Conservation (phyloP, 1,284 basidiomycete species). For the Violaceomyces palustris region DNA sequence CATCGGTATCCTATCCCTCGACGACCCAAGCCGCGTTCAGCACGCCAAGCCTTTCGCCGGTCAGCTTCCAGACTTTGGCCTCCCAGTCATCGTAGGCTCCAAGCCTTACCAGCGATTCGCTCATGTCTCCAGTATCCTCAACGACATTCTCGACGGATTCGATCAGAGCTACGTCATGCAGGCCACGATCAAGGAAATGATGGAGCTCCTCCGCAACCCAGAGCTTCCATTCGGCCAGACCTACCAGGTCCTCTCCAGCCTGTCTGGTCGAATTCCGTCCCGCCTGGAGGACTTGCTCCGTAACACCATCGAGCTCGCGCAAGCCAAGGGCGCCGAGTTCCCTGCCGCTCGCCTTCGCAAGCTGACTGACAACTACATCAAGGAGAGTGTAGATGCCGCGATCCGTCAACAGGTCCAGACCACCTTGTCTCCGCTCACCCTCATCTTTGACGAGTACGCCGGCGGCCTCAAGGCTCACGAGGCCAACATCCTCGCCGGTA, state of each 20-base stretch:
- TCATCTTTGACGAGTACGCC: slow-evolving; percentile 75
- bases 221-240: slow-evolving; percentile 87
- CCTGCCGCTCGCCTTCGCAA: slow-evolving; percentile 74
- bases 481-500: slow-evolving; percentile 66
- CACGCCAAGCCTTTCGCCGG: slow-evolving; percentile 98
- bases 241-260: slow-evolving; percentile 74
- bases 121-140: slow-evolving; percentile 71
- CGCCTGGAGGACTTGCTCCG: slow-evolving; percentile 72
- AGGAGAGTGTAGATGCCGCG: slow-evolving; percentile 64
- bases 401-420: slow-evolving; percentile 50
- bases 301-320: slow-evolving; percentile 69
- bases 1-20: slow-evolving; percentile 91
- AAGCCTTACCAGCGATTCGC: slow-evolving; percentile 85
- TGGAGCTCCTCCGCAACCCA: slow-evolving; percentile 70
- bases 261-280: slow-evolving; percentile 87
- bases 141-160: slow-evolving; percentile 65
- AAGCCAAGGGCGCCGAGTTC: slow-evolving; percentile 73
- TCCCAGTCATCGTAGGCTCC: slow-evolving; percentile 78
- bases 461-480: slow-evolving; percentile 84
- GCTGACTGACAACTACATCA: slow-evolving; percentile 75
- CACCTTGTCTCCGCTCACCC: slow-evolving; percentile 68
- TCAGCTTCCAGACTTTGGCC: slow-evolving; percentile 62
- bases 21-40: slow-evolving; percentile 93
- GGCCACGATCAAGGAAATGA: slow-evolving; percentile 73
- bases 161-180: slow-evolving; percentile 58